phyloP scores from a whole-genome alignment of 345 rosid species.

The Euclidium syriacum region DNA sequence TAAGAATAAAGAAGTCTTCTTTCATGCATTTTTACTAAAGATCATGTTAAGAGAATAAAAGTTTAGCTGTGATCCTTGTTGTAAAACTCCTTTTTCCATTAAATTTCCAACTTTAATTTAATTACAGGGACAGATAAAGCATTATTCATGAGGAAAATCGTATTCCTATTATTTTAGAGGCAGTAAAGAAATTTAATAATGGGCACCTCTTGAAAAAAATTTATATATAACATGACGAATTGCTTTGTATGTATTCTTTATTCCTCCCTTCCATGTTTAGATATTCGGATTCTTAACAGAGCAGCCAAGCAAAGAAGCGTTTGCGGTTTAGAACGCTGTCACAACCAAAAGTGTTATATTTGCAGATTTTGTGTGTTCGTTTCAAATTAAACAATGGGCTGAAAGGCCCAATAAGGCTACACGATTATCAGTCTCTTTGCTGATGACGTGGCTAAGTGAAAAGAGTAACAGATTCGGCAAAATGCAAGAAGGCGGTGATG shows the following conservation, averaged over 20 bases:
- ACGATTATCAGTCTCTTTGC: neutral
- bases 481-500: neutral
- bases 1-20: constrained; percentile 28
- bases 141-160: neutral
- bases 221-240: too few relatives aligned
- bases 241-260: constrained; percentile 12
- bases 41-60: constrained; percentile 18
- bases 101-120: neutral
- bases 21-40: constrained; percentile 9
- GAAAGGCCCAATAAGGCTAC: neutral
- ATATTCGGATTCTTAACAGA: constrained; percentile 34
- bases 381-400: neutral
- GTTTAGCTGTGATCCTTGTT: constrained; percentile 24
- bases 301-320: constrained; percentile 27
- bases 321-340: neutral
- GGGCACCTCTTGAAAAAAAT: neutral
- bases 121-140: neutral
- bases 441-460: constrained; percentile 10
- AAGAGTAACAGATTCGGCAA: neutral
- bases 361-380: neutral
- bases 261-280: constrained; percentile 10
- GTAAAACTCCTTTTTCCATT: constrained; percentile 5
- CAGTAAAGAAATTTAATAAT: neutral
- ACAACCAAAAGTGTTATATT: neutral
- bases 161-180: neutral